Percentiles rank a stretch among this genome's conserved stretches.
Evolutionary conservation across 164 flowering plant genomes (phyloP).

Genomic region (Tinospora cordifolia): DNA sequence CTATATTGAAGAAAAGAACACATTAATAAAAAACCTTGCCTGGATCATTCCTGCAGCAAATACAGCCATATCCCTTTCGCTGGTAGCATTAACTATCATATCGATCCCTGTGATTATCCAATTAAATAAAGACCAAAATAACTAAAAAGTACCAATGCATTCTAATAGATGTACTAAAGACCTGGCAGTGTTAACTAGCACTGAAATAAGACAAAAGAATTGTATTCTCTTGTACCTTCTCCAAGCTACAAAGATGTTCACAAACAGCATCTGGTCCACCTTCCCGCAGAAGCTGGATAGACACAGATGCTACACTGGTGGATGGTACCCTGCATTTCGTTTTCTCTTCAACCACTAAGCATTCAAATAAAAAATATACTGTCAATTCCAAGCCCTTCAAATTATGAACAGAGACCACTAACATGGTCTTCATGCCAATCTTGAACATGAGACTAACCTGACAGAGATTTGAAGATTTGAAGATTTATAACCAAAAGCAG

Average conservation of each 20-base stretch:
- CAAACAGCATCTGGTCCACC: constrained; percentile 92
- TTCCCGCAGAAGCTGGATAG: constrained; percentile 70
- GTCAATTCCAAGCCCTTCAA: neutral
- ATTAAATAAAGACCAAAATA: neutral
- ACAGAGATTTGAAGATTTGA: constrained; percentile 83
- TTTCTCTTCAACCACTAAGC: constrained; percentile 92
- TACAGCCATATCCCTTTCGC: constrained; percentile 95
- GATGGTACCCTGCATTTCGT: constrained; percentile 70
- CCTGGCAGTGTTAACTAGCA: no score
- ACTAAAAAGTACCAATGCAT: neutral
- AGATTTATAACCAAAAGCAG: constrained; percentile 81
- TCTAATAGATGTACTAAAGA: neutral
- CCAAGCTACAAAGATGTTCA: constrained; percentile 65
- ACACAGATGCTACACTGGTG: constrained; percentile 63
- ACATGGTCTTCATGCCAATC: neutral
- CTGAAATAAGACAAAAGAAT: no score
- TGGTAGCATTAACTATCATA: constrained; percentile 95
- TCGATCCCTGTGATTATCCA: constrained; percentile 57
- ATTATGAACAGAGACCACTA: neutral
- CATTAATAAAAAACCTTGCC: constrained; percentile 29
- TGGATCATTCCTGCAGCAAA: constrained; percentile 97
- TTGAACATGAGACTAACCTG: constrained; percentile 43
- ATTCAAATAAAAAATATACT: constrained; percentile 11
- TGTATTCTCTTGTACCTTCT: constrained; percentile 43
- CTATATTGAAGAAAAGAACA: neutral